Conservation (phyloP, 2,329 filamentous ascomycete species). For the Xylariaceae sp. region DNA sequence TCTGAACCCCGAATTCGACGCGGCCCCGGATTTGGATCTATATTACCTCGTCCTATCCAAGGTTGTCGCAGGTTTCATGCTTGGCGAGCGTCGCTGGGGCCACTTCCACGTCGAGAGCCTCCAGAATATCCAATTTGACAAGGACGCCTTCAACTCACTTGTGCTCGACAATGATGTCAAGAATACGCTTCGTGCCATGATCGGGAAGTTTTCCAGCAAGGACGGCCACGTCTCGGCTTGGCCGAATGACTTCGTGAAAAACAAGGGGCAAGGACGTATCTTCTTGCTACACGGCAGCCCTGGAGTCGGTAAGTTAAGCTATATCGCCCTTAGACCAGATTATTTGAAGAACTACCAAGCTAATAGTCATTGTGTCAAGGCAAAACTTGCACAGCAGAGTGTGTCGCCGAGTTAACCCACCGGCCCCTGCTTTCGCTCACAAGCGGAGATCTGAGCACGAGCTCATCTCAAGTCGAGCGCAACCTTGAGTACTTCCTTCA, state of each 20-base stretch:
- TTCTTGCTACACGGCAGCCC: slow-evolving; percentile 50
- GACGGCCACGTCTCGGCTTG: slow-evolving; percentile 41
- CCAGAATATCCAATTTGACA: slow-evolving; percentile 39
- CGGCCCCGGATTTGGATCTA: slow-evolving; percentile 38
- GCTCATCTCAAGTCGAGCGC: slow-evolving; percentile 36
- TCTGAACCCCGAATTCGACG: slow-evolving; percentile 34
- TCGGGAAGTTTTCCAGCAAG: slow-evolving; percentile 43
- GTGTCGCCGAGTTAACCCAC: slow-evolving; percentile 47
- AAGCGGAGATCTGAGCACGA: slow-evolving; percentile 44
- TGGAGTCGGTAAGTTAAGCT: slow-evolving; percentile 38
- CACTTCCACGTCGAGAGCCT: slow-evolving; percentile 39
- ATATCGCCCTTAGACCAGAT: background rate
- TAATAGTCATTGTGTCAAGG: too few species aligned
- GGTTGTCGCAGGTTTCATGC: slow-evolving; percentile 44
- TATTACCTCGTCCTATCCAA: slow-evolving; percentile 43
- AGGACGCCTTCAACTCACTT: slow-evolving; percentile 47
- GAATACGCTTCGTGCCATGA: slow-evolving; percentile 43
- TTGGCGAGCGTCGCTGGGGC: slow-evolving; percentile 43
- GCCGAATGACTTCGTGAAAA: slow-evolving; percentile 45
- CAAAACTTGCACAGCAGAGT: slow-evolving; percentile 55
- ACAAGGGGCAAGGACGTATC: slow-evolving; percentile 48
- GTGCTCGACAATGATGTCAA: slow-evolving; percentile 48
- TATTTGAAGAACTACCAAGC: too few species aligned
- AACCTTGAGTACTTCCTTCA: slow-evolving; percentile 46
- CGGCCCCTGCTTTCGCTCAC: slow-evolving; percentile 50